phyloP scores from a whole-genome alignment of 202 grass and related monocot species.

The Bolboschoenoplectus hybrid region DNA sequence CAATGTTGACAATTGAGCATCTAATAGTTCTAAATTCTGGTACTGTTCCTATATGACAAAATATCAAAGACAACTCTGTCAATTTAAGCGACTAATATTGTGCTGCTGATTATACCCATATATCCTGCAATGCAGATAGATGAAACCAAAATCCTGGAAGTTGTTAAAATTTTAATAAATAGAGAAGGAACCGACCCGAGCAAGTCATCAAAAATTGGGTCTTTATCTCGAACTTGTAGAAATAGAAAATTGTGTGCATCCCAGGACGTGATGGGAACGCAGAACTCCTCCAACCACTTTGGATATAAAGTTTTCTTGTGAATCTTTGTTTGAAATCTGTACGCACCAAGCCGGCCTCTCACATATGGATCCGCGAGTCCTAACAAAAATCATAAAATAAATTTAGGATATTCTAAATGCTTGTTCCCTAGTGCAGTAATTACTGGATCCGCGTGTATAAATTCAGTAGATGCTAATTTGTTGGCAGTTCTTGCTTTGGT shows the following conservation, averaged over 20 bases:
- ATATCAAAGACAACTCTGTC: conserved; percentile 3
- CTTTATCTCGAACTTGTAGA: conserved; percentile 94
- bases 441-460: neutral
- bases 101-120: neutral
- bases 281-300: conserved; percentile 93
- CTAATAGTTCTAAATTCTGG: neutral
- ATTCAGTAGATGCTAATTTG: conserved; percentile 15
- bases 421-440: neutral
- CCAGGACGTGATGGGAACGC: conserved; percentile 92
- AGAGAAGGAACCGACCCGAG: conserved; percentile 66
- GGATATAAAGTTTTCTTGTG: conserved; percentile 94
- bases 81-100: neutral
- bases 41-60: neutral
- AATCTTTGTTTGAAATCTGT: conserved; percentile 85
- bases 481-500: conserved; percentile 26
- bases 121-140: conserved; percentile 1
- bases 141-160: conserved; percentile 12
- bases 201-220: conserved; percentile 86
- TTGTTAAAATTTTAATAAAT: neutral
- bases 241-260: conserved; percentile 68
- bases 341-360: conserved; percentile 75
- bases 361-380: conserved; percentile 91
- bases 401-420: conserved; percentile 28
- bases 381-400: conserved; percentile 41
- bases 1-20: neutral